Evolutionary conservation across 2,329 filamentous ascomycete species (phyloP), one percentile per base, ranked within the genome.

Genomic region (Monosporascus sp.): DNA sequence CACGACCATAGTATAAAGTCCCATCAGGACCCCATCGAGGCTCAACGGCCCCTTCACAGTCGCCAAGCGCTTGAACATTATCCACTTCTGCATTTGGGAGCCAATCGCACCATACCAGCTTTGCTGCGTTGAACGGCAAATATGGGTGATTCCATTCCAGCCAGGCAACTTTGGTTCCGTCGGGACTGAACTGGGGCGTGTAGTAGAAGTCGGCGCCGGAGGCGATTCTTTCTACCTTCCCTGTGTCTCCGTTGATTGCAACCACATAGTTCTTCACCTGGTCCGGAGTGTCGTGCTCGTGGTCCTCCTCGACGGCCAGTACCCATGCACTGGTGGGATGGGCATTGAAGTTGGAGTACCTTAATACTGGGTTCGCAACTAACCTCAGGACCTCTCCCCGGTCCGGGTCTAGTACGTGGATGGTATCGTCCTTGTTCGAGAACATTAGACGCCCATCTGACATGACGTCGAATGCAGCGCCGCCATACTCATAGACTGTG

Each of bases 91-190:
- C 43, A 17, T 72, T 68, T 4, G 58, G 58, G 9, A 77, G 50
- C 71, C 76, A 81, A 7, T 72, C 67, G 0, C 74, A 77, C 46
- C 70, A 59, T 58, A 72, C 73, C 1, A 82, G 61, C 52, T 74
- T 70, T 2, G 72, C 73, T 1, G 73, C 72, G 1, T 73, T 74
- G 68, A 79, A 82, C 0, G 78, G 77, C 66, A 82, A 73, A 48
- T 78, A 71, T 0, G 78, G 79, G 57, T 81, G 77, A 19, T 76
- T 67, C 79, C 79, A 83, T 54, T 82, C 74, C 14, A 78, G 67
- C 79, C 79, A 82, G n/a, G 66, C 71, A 26, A 81, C 57, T 49
- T 70, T 72, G 7, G 63, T 68, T 1, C 77, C 76, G 55, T 78
- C 72, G 1, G 65, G 70, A 54, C 72, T 78, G 57, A 77, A 81